These are phyloP conservation scores for Gaeumannomyces sp. DNA, from an alignment of 2,329 filamentous ascomycete genomes.

Conservation along the genomic window DNA sequence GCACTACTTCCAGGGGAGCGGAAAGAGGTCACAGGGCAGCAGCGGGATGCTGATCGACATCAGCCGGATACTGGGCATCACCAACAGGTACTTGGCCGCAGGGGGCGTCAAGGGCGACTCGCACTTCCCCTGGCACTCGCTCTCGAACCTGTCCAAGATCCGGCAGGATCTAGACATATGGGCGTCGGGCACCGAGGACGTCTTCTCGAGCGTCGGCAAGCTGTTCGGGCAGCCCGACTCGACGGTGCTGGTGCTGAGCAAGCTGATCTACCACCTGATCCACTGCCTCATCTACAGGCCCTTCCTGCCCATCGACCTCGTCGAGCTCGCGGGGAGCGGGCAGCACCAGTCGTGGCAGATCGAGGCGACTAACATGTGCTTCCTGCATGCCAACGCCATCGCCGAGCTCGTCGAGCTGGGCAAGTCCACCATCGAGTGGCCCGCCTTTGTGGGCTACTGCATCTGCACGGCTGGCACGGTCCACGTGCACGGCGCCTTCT, in stretches of 20 bases:
- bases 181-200: conserved; percentile 74
- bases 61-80: conserved; percentile 72
- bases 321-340: conserved; percentile 70
- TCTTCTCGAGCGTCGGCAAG: conserved; percentile 68
- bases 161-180: conserved; percentile 78
- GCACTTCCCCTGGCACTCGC: conserved; percentile 84
- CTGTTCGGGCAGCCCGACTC: conserved; percentile 75
- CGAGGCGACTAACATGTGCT: conserved; percentile 82
- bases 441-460: conserved; percentile 79
- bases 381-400: conserved; percentile 79
- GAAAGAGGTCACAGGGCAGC: conserved; percentile 67
- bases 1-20: conserved; percentile 62
- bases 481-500: conserved; percentile 80
- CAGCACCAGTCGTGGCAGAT: conserved; percentile 93
- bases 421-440: conserved; percentile 73
- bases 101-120: conserved; percentile 85
- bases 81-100: conserved; percentile 76
- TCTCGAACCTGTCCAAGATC: conserved; percentile 81
- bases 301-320: conserved; percentile 77
- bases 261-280: conserved; percentile 79
- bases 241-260: conserved; percentile 73
- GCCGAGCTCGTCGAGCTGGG: conserved; percentile 76
- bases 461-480: conserved; percentile 83
- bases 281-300: conserved; percentile 83
- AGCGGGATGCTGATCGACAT: conserved; percentile 81